These are phyloP conservation scores for Colletotrichum agaves DNA, from an alignment of 2,329 filamentous ascomycete species.

Conservation along the genomic window DNA sequence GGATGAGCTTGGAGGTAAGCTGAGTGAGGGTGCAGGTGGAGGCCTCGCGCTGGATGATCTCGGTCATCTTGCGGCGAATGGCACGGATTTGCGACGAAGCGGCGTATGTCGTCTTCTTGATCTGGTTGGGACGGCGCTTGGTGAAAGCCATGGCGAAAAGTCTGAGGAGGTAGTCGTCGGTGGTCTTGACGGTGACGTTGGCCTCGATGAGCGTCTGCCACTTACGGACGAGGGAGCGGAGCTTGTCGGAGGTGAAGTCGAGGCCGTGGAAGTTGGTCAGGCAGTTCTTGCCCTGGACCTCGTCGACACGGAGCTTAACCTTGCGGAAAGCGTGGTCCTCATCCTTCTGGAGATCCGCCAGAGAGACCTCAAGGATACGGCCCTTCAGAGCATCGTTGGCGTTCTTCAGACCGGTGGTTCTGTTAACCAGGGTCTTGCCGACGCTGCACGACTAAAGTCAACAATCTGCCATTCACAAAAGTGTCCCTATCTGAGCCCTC, in stretches of 20 bases:
- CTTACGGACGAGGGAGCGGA: slow-evolving; percentile 98
- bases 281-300: slow-evolving; percentile 99
- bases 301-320: slow-evolving; percentile 97
- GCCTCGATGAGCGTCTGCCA: slow-evolving; percentile 99
- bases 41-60: slow-evolving; percentile 98
- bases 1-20: slow-evolving; percentile 98
- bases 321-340: slow-evolving; percentile 99
- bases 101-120: slow-evolving; percentile 99
- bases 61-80: slow-evolving; percentile 99
- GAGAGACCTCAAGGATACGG: slow-evolving; percentile 97
- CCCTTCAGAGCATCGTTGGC: slow-evolving; percentile 99
- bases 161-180: slow-evolving; percentile 99
- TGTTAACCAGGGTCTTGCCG: slow-evolving; percentile 99
- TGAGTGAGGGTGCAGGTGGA: slow-evolving; percentile 93
- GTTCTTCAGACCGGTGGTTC: slow-evolving; percentile 99
- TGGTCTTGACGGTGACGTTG: slow-evolving; percentile 99
- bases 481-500: not conserved
- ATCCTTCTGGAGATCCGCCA: slow-evolving; percentile 99
- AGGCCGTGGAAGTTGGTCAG: slow-evolving; percentile 99
- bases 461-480: not conserved
- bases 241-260: slow-evolving; percentile 99
- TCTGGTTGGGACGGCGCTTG: slow-evolving; percentile 98
- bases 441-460: slow-evolving; percentile 70
- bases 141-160: slow-evolving; percentile 99
- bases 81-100: slow-evolving; percentile 95